A percentile compares a stretch with the other conserved stretches of the same genome.
phyloP scores from a whole-genome alignment of 2,329 filamentous ascomycete species.

The Fusarium sp. region DNA sequence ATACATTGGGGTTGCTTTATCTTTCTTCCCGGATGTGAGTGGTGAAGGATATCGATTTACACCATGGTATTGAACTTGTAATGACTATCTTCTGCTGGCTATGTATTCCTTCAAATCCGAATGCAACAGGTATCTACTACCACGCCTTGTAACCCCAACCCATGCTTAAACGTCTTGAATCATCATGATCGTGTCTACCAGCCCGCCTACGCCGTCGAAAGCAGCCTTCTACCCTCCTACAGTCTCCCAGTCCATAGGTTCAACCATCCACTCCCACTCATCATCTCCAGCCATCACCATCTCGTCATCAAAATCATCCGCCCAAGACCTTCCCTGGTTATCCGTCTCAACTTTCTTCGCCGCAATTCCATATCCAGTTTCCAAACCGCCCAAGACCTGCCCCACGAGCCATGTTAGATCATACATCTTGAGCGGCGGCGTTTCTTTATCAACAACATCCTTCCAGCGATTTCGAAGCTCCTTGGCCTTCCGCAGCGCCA shows the following conservation, averaged over 20 bases:
- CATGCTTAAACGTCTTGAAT: not conserved
- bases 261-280: constrained; percentile 58
- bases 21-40: not conserved
- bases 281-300: constrained; percentile 41
- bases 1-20: constrained; percentile 20
- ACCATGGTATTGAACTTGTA: not conserved
- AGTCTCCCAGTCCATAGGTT: constrained; percentile 55
- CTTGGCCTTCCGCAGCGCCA: constrained; percentile 74
- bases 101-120: not conserved
- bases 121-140: not conserved
- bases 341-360: constrained; percentile 56
- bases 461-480: constrained; percentile 81
- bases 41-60: not conserved
- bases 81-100: not conserved
- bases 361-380: constrained; percentile 67
- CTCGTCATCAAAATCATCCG: constrained; percentile 17
- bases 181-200: not conserved
- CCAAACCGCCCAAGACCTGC: constrained; percentile 69
- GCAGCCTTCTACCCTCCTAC: constrained; percentile 4
- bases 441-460: constrained; percentile 66
- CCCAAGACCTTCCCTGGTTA: constrained; percentile 56
- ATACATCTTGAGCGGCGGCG: constrained; percentile 66
- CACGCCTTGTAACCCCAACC: not conserved
- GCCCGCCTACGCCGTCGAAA: not conserved
- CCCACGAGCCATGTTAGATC: constrained; percentile 71